Conservation (phyloP, 495 filamentous ascomycete species). For the Platismatia glauca region DNA sequence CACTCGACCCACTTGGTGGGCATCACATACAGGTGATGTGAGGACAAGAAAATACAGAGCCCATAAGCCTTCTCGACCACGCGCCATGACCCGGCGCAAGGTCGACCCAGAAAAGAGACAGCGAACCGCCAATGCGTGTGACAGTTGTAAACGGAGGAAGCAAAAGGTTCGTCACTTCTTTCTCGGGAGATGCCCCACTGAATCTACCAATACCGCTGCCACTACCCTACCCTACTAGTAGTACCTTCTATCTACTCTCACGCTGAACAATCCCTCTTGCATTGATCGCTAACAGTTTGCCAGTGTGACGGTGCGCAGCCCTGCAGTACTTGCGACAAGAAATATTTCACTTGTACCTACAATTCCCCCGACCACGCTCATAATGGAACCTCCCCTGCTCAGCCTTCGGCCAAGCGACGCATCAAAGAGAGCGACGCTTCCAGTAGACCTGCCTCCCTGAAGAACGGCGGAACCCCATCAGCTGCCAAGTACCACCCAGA, state of each 20-base stretch:
- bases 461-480: background rate
- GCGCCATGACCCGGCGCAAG: conserved; percentile 50
- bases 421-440: conserved; percentile 4
- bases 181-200: too few relatives aligned
- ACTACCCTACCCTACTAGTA: background rate
- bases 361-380: background rate
- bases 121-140: conserved; percentile 59
- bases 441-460: background rate
- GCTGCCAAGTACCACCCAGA: background rate
- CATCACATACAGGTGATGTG: background rate
- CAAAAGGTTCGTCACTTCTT: conserved; percentile 50
- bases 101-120: conserved; percentile 56
- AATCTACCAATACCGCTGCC: background rate
- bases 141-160: conserved; percentile 70
- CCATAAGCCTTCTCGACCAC: background rate
- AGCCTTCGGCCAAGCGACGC: conserved; percentile 8
- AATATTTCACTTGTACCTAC: conserved; percentile 9
- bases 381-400: background rate
- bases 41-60: background rate
- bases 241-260: background rate
- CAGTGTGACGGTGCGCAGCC: conserved; percentile 10
- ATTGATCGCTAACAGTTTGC: background rate
- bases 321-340: conserved; percentile 11
- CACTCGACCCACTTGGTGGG: background rate
- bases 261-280: background rate